A percentile compares a stretch with the other conserved stretches of the same genome.
phyloP scores from a whole-genome alignment of 257 asterid species.

The Penstemon eatonii region DNA sequence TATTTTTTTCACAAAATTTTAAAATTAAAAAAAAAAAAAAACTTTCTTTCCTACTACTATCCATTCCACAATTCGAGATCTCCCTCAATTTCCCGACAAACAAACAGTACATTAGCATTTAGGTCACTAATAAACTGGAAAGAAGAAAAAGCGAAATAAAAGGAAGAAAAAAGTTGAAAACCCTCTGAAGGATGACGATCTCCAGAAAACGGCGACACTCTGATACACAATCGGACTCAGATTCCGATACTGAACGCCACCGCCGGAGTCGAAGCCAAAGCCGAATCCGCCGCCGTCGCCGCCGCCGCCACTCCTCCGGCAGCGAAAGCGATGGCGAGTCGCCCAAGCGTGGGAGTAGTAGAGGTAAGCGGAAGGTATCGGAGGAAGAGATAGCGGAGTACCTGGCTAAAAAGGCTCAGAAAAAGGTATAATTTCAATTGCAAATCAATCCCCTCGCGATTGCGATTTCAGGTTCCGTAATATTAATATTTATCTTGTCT shows the following conservation, averaged over 20 bases:
- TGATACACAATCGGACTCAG: slow-evolving; percentile 33
- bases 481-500: neutral
- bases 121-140: no score
- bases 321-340: slow-evolving; percentile 25
- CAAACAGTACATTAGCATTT: no score
- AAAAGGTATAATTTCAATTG: slow-evolving; percentile 33
- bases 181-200: slow-evolving; percentile 29
- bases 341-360: slow-evolving; percentile 34
- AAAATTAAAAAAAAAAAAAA: no score
- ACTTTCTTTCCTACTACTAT: no score
- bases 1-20: no score
- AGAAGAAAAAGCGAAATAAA: no score
- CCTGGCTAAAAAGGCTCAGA: slow-evolving; percentile 68
- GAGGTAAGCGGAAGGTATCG: slow-evolving; percentile 47
- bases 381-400: slow-evolving; percentile 68
- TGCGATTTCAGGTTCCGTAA: neutral
- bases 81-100: no score
- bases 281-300: slow-evolving; percentile 17
- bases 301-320: slow-evolving; percentile 28
- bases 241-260: slow-evolving; percentile 32
- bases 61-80: no score
- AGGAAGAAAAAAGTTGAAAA: no score
- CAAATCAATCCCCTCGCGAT: no score
- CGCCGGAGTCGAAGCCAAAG: slow-evolving; percentile 35
- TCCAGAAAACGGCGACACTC: slow-evolving; percentile 31